phyloP scores from a whole-genome alignment of 352 stramenopile species.

The Globisporangium acanthophoron region DNA sequence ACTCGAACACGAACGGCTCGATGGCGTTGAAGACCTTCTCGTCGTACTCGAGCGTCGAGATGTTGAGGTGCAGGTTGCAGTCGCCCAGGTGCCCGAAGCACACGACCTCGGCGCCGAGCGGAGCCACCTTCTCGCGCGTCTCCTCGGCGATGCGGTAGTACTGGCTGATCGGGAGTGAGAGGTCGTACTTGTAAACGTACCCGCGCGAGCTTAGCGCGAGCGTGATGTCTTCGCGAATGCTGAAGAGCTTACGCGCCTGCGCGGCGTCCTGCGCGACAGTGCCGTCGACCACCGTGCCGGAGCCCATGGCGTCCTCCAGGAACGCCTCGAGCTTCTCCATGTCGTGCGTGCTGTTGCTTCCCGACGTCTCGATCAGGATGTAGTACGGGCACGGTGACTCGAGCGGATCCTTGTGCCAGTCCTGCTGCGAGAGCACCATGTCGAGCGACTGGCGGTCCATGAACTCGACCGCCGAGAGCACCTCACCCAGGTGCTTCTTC shows the following conservation, averaged over 20 bases:
- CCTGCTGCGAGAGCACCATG: slow-evolving; percentile 75
- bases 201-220: slow-evolving; percentile 80
- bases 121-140: slow-evolving; percentile 45
- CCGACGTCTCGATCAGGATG: slow-evolving; percentile 96
- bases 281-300: slow-evolving; percentile 83
- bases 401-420: slow-evolving; percentile 65
- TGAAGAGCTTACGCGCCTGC: slow-evolving; percentile 91
- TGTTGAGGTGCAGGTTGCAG: slow-evolving; percentile 97
- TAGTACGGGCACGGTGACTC: slow-evolving; percentile 78
- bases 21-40: slow-evolving; percentile 55
- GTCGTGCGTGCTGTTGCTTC: slow-evolving; percentile 89
- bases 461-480: slow-evolving; percentile 95
- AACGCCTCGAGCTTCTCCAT: slow-evolving; percentile 88
- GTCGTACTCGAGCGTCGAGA: slow-evolving; percentile 74
- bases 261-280: slow-evolving; percentile 90
- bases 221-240: slow-evolving; percentile 93
- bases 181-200: slow-evolving; percentile 98
- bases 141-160: slow-evolving; percentile 91
- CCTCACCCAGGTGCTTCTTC: slow-evolving; percentile 88
- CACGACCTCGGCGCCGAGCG: slow-evolving; percentile 53
- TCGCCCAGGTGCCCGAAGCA: slow-evolving; percentile 95
- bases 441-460: slow-evolving; percentile 90
- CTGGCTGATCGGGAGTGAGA: slow-evolving; percentile 89
- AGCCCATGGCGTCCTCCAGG: slow-evolving; percentile 67
- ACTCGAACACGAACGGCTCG: slow-evolving; percentile 80